A percentile compares a stretch with the other conserved stretches of the same genome.
Evolutionary conservation across 352 stramenopile species (phyloP).

Genomic region (Phytophthora boehmeriae): DNA sequence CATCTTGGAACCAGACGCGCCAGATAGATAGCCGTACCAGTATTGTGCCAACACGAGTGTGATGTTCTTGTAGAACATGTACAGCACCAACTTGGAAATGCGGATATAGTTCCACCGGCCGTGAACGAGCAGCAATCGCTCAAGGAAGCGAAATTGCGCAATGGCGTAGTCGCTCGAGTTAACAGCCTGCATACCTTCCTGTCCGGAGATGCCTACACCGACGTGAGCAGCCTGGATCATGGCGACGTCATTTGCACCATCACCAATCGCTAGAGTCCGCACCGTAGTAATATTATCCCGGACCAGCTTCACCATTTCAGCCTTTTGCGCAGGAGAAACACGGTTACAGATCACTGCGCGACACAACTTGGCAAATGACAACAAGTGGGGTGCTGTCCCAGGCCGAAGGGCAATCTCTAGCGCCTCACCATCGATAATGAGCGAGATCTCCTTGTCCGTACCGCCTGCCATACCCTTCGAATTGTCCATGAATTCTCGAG

Average conservation of each 20-base stretch:
- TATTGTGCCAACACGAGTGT: slow-evolving; percentile 91
- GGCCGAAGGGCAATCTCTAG: slow-evolving; percentile 61
- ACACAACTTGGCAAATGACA: slow-evolving; percentile 71
- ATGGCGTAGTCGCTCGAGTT: slow-evolving; percentile 95
- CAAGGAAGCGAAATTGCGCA: slow-evolving; percentile 93
- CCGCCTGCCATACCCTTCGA: slow-evolving; percentile 42
- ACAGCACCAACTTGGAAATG: slow-evolving; percentile 91
- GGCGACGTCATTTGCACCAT: slow-evolving; percentile 94
- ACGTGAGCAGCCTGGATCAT: slow-evolving; percentile 96
- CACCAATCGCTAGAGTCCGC: slow-evolving; percentile 89
- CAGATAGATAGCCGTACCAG: slow-evolving; percentile 93
- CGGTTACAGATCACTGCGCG: slow-evolving; percentile 87
- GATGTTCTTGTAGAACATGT: slow-evolving; percentile 97
- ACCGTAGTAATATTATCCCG: slow-evolving; percentile 59
- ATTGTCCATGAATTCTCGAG: slow-evolving; percentile 55
- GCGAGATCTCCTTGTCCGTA: slow-evolving; percentile 52
- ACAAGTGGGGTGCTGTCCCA: slow-evolving; percentile 54
- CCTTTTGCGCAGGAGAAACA: slow-evolving; percentile 87
- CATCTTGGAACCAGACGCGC: slow-evolving; percentile 90
- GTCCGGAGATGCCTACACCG: slow-evolving; percentile 93
- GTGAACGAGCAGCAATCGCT: slow-evolving; percentile 91
- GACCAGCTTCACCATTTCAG: slow-evolving; percentile 80
- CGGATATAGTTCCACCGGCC: slow-evolving; percentile 92
- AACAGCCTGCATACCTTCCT: slow-evolving; percentile 95
- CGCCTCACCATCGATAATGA: slow-evolving; percentile 82